Evolutionary conservation across 2,329 filamentous ascomycete species (phyloP).

Genomic region (Pestalotiopsis sp.): DNA sequence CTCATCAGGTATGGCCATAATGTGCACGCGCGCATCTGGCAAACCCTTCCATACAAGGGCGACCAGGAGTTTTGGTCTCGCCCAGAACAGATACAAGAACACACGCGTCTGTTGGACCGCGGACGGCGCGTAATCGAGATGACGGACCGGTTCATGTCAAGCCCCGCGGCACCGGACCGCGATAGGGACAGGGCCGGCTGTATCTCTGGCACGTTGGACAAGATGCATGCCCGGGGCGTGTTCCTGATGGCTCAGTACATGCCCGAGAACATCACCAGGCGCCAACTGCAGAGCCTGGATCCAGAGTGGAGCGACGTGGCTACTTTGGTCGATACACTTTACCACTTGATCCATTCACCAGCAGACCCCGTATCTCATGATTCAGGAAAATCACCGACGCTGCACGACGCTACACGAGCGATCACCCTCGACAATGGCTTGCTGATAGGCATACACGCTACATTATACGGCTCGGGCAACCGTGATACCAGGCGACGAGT

Average conservation of each 20-base stretch:
- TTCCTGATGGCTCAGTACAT: slow-evolving; percentile 2
- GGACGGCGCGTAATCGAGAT: slow-evolving; percentile 6
- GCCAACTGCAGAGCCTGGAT: not conserved
- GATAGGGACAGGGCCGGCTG: not conserved
- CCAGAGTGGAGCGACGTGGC: not conserved
- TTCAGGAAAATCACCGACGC: not conserved
- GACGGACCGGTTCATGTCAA: not conserved
- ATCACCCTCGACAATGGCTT: slow-evolving; percentile 13
- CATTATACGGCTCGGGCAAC: not conserved
- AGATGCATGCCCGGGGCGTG: slow-evolving; percentile 1
- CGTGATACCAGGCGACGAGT: slow-evolving; percentile 5
- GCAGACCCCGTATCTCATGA: too few relatives aligned
- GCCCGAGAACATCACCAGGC: slow-evolving; percentile 8
- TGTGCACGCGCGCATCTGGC: slow-evolving; percentile 2
- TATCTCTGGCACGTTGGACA: slow-evolving; percentile 5
- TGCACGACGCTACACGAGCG: not conserved
- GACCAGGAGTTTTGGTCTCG: slow-evolving; percentile 11
- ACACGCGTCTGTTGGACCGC: not conserved
- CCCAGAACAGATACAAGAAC: slow-evolving; percentile 1
- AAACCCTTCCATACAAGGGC: slow-evolving; percentile 11
- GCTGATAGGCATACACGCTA: slow-evolving; percentile 6
- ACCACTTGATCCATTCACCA: not conserved
- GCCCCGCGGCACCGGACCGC: not conserved
- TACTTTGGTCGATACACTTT: not conserved
- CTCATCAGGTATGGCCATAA: not conserved